Evolutionary conservation across 495 filamentous ascomycete genomes (phyloP), one percentile per base, ranked within the genome.

Genomic region (Penicillium malachiteum): DNA sequence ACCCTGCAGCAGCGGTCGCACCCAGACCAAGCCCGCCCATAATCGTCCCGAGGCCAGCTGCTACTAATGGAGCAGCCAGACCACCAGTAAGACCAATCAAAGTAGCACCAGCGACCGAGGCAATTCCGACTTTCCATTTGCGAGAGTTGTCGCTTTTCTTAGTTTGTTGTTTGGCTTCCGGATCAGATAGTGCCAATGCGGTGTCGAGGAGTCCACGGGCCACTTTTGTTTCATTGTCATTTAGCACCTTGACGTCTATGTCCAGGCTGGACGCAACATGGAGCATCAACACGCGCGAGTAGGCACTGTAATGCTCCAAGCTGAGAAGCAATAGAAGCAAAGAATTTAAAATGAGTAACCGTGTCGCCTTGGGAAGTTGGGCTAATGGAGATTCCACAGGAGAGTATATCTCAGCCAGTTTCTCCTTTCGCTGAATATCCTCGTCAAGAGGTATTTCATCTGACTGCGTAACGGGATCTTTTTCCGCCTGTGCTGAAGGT

Each of bases 111-210:
- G 84, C 86, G 0, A 91, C 88, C n/a, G 86, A 87, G 4, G 91
- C 92, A 11, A 96, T 73, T 13, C 88, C 89, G 21, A 91, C 82
- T 65, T 91, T 96, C 88, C 87, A 94, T 67, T 86, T 87, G 48
- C 87, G 79, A 1, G 79, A 66, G 16, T 74, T 63, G 56, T 85
- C 83, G 48, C 81, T 81, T 53, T 91, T 85, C 52, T 92, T 88
- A 7, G 71, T 78, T 59, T 85, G 84, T 59, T 86, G 84, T 58
- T 87, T 78, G 3, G 78, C 77, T 49, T 92, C 82, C 37, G 87
- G 81, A 26, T 80, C 79, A 3, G 84, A 79, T 61, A 96, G 84
- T 30, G 85, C 81, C 54, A 89, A 80, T 38, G 89, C 86, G 21
- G 86, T 84, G 58, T 88, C 80, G 0, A 96, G 78, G 3, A 97